Conservation (phyloP, 1,139 yeast genomes). For the Debaryomyces subglobosus region DNA sequence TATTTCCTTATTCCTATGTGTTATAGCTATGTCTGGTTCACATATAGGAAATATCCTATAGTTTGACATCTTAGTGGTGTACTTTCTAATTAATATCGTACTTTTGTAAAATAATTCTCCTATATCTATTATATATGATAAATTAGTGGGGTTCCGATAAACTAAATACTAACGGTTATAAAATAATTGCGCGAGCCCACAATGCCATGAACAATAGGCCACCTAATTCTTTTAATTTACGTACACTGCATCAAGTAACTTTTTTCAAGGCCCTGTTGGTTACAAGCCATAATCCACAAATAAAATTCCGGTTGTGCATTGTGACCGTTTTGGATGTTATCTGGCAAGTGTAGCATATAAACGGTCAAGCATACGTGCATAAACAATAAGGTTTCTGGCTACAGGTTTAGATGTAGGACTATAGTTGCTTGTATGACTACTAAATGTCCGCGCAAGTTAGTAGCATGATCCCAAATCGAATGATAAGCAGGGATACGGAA, state of each 20-base stretch:
- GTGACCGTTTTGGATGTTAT: background rate
- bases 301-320: background rate
- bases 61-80: background rate
- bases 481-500: background rate
- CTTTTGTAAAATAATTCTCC: background rate
- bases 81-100: background rate
- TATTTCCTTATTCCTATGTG: background rate
- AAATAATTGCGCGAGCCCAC: constrained; percentile 6
- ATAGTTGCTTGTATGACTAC: constrained; percentile 1
- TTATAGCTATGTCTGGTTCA: constrained; percentile 1
- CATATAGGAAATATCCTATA: constrained; percentile 7
- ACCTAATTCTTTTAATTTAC: background rate
- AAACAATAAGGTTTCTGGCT: background rate
- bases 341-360: background rate
- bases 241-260: constrained; percentile 1
- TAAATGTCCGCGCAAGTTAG: background rate
- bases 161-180: constrained; percentile 6
- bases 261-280: background rate
- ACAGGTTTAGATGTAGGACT: background rate
- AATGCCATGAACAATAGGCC: constrained; percentile 5
- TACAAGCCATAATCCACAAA: constrained; percentile 3
- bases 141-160: constrained; percentile 5
- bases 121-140: constrained; percentile 1
- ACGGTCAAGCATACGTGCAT: constrained; percentile 2
- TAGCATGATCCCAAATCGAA: background rate